Conservation (phyloP, 768 basidiomycete genomes). For the Leccinellum rugosiceps region DNA sequence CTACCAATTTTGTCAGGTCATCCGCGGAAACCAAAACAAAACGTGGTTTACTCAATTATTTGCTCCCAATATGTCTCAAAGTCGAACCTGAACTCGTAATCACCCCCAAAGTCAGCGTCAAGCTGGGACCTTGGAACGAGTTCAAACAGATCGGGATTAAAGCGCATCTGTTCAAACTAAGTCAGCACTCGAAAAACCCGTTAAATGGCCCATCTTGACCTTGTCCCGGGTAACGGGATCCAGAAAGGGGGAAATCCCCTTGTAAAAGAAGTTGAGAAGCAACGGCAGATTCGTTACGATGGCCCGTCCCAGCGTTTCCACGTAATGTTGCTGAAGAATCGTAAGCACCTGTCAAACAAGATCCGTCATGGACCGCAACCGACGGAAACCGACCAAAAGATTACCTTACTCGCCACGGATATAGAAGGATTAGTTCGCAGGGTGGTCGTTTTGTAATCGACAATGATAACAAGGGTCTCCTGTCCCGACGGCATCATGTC, state of each 20-base stretch:
- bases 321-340: conserved; percentile 87
- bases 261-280: conserved; percentile 74
- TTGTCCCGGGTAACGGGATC: conserved; percentile 89
- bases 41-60: conserved; percentile 56
- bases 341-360: conserved; percentile 50
- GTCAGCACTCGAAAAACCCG: background rate
- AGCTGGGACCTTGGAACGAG: conserved; percentile 74
- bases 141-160: conserved; percentile 79
- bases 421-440: conserved; percentile 82
- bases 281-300: conserved; percentile 79
- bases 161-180: conserved; percentile 60
- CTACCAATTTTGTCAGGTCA: conserved; percentile 31
- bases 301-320: conserved; percentile 82
- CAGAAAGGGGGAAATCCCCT: conserved; percentile 80
- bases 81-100: conserved; percentile 71
- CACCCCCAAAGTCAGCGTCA: conserved; percentile 81
- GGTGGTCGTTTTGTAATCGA: conserved; percentile 83
- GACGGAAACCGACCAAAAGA: background rate
- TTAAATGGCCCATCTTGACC: conserved; percentile 35
- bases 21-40: background rate
- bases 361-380: background rate
- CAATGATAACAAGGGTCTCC: conserved; percentile 78
- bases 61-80: conserved; percentile 76
- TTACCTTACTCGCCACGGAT: conserved; percentile 71
- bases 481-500: conserved; percentile 86